Evolutionary conservation across 1,139 yeast species (phyloP).

Genomic region (Keqinozyma sinolaborantium): DNA sequence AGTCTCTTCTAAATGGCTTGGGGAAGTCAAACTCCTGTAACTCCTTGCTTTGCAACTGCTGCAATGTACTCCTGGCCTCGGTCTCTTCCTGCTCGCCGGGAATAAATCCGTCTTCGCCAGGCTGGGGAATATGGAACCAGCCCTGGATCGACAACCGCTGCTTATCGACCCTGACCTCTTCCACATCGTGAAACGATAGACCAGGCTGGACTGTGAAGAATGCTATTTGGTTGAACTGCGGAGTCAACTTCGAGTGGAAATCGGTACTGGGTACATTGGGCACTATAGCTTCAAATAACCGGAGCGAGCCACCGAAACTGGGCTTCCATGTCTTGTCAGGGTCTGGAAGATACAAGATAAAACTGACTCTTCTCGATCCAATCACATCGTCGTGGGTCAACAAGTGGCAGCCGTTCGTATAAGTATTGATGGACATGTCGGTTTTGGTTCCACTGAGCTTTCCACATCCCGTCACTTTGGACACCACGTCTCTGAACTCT

Average conservation of each 20-base stretch:
- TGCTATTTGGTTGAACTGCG: constrained; percentile 94
- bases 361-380: constrained; percentile 91
- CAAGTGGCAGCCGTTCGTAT: constrained; percentile 89
- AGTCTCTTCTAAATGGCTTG: constrained; percentile 39
- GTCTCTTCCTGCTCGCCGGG: constrained; percentile 78
- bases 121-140: constrained; percentile 97
- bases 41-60: constrained; percentile 74
- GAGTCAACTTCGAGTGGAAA: constrained; percentile 65
- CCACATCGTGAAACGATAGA: constrained; percentile 93
- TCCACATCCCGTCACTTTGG: constrained; percentile 84
- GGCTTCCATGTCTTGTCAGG: constrained; percentile 87
- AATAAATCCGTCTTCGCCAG: constrained; percentile 80
- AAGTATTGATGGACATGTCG: constrained; percentile 89
- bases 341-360: constrained; percentile 87
- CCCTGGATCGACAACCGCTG: constrained; percentile 93
- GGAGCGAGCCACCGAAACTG: constrained; percentile 86
- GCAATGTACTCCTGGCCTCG: constrained; percentile 74
- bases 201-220: constrained; percentile 97
- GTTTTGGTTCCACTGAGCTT: constrained; percentile 84
- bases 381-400: constrained; percentile 97
- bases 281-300: constrained; percentile 80
- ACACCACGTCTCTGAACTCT: constrained; percentile 76
- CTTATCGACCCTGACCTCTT: constrained; percentile 88
- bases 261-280: constrained; percentile 91
- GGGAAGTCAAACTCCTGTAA: constrained; percentile 84